These are phyloP conservation scores for Pneumocystis wakefieldiae DNA, from an alignment of 1,139 yeast species.

Conservation along the genomic window DNA sequence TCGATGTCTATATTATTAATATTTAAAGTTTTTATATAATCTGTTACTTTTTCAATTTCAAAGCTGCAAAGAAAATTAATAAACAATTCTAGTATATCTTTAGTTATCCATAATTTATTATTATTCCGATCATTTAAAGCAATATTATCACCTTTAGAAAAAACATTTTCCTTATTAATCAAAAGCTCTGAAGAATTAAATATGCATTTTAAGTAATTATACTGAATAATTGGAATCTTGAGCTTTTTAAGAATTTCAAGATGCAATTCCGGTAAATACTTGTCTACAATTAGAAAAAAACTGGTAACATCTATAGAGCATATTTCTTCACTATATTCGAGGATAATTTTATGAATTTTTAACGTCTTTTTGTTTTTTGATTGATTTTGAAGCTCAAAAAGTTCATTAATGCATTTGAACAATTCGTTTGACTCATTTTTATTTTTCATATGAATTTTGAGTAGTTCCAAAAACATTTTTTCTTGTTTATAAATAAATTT, in stretches of 20 bases:
- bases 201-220: slow-evolving; percentile 18
- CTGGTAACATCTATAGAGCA: slow-evolving; percentile 13
- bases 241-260: slow-evolving; percentile 8
- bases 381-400: slow-evolving; percentile 14
- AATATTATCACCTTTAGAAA: neutral
- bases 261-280: slow-evolving; percentile 20
- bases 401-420: slow-evolving; percentile 20
- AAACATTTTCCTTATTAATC: neutral
- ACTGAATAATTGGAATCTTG: slow-evolving; percentile 10
- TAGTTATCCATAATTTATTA: neutral
- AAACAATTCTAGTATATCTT: neutral
- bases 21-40: neutral
- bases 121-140: neutral
- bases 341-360: slow-evolving; percentile 10
- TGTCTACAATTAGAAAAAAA: slow-evolving; percentile 17
- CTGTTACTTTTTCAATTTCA: neutral
- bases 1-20: neutral
- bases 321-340: slow-evolving; percentile 11
- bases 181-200: slow-evolving; percentile 10
- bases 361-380: slow-evolving; percentile 7
- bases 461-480: slow-evolving; percentile 37
- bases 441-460: slow-evolving; percentile 28
- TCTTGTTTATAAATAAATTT: slow-evolving; percentile 42
- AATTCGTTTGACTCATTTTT: slow-evolving; percentile 15
- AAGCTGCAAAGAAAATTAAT: neutral